Evolutionary conservation across 2,329 filamentous ascomycete species (phyloP).

Genomic region (Lachnellula subtilissima): DNA sequence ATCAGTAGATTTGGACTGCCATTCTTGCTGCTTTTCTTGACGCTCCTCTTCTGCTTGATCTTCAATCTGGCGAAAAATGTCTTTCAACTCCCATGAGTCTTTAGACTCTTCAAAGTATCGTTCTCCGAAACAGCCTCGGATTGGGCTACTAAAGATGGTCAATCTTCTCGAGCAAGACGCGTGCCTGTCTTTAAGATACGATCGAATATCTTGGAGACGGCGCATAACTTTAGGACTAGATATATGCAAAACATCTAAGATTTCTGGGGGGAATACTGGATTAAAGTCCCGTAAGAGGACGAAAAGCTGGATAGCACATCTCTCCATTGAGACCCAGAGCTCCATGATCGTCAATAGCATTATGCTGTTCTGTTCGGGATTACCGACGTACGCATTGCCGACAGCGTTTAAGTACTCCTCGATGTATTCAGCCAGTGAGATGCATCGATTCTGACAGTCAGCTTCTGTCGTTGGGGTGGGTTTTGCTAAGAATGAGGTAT

Average conservation of each 20-base stretch:
- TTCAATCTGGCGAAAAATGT: slow-evolving; percentile 35
- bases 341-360: slow-evolving; percentile 52
- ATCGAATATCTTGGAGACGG: slow-evolving; percentile 46
- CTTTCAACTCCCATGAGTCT: slow-evolving; percentile 18
- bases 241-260: slow-evolving; percentile 53
- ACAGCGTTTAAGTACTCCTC: slow-evolving; percentile 33
- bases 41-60: slow-evolving; percentile 37
- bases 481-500: not conserved
- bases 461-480: not conserved
- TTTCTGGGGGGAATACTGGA: slow-evolving; percentile 44
- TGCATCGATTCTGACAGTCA: slow-evolving; percentile 23
- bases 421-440: slow-evolving; percentile 32
- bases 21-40: slow-evolving; percentile 29
- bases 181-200: slow-evolving; percentile 41
- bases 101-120: slow-evolving; percentile 31
- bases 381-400: slow-evolving; percentile 35
- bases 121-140: slow-evolving; percentile 32
- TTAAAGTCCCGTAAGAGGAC: slow-evolving; percentile 47
- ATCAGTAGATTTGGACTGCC: slow-evolving; percentile 24
- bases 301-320: slow-evolving; percentile 35
- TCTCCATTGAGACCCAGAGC: slow-evolving; percentile 55
- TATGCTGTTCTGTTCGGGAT: slow-evolving; percentile 45
- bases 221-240: slow-evolving; percentile 42
- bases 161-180: slow-evolving; percentile 16
- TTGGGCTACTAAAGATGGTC: slow-evolving; percentile 45